Percentiles rank a stretch among this genome's conserved stretches.
phyloP scores from a whole-genome alignment of 176 grass and related monocot genomes.

The Zoysia japonica region DNA sequence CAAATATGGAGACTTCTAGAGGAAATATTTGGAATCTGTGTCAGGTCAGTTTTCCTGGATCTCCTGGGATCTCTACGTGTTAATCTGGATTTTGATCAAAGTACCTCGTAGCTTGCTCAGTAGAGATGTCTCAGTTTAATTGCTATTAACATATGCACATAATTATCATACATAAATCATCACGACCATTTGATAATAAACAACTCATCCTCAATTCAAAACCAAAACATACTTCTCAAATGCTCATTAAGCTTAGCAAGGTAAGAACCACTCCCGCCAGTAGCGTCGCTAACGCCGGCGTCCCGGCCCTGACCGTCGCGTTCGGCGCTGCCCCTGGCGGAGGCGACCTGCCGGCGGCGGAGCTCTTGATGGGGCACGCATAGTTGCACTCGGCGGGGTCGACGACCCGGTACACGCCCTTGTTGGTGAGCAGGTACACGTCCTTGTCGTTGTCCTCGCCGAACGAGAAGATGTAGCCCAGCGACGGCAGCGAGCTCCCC shows the following conservation, averaged over 20 bases:
- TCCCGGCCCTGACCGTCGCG: background rate
- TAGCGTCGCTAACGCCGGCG: background rate
- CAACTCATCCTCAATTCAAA: slow-evolving; percentile 12
- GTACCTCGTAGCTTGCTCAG: background rate
- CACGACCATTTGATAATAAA: background rate
- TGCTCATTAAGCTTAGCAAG: slow-evolving; percentile 11
- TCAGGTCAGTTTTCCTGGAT: no score
- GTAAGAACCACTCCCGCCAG: slow-evolving; percentile 3
- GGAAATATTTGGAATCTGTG: background rate
- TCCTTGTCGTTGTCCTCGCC: slow-evolving; percentile 80
- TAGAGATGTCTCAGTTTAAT: background rate
- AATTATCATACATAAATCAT: background rate
- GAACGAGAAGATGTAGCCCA: slow-evolving; percentile 81
- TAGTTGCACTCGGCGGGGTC: slow-evolving; percentile 63
- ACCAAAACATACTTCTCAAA: slow-evolving; percentile 2
- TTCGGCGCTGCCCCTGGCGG: slow-evolving; percentile 7
- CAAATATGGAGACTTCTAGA: background rate
- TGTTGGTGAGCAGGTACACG: slow-evolving; percentile 67
- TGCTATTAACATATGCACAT: background rate
- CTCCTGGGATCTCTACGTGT: background rate
- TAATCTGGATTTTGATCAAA: background rate
- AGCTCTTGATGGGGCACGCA: slow-evolving; percentile 71
- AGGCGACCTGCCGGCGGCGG: background rate
- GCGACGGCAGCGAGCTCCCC: slow-evolving; percentile 64
- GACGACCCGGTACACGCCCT: slow-evolving; percentile 86